Percentiles rank a stretch among this genome's conserved stretches.
These are phyloP conservation scores for Jatropha curcas DNA, from an alignment of 345 rosid genomes.

Conservation along the genomic window DNA sequence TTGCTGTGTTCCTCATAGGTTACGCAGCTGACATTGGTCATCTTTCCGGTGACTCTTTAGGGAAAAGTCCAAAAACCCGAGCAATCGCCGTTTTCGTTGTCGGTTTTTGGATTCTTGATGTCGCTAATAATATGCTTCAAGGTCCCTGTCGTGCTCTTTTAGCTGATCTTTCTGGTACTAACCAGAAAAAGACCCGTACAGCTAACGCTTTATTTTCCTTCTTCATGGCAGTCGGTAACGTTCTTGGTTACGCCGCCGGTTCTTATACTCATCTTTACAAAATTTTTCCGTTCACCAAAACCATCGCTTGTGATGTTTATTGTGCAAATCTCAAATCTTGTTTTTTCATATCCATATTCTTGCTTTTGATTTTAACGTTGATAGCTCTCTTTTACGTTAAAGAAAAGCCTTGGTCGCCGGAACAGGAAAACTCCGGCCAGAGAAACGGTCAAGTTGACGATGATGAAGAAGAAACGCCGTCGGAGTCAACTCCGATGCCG, in stretches of 20 bases:
- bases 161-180: slow-evolving; percentile 67
- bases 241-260: slow-evolving; percentile 81
- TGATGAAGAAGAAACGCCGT: background rate
- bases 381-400: slow-evolving; percentile 47
- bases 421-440: slow-evolving; percentile 2
- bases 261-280: slow-evolving; percentile 53
- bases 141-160: slow-evolving; percentile 86
- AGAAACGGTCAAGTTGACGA: no score
- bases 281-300: slow-evolving; percentile 61
- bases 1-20: slow-evolving; percentile 74
- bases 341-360: slow-evolving; percentile 61
- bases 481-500: slow-evolving; percentile 11
- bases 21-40: slow-evolving; percentile 80
- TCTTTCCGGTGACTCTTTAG: slow-evolving; percentile 46
- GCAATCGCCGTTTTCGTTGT: slow-evolving; percentile 67
- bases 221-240: slow-evolving; percentile 92
- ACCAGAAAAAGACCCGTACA: slow-evolving; percentile 50
- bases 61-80: slow-evolving; percentile 43
- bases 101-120: slow-evolving; percentile 91
- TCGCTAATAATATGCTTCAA: slow-evolving; percentile 82
- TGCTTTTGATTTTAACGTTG: slow-evolving; percentile 44
- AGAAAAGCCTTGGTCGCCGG: slow-evolving; percentile 44
- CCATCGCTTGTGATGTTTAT: slow-evolving; percentile 66
- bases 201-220: slow-evolving; percentile 73
- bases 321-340: slow-evolving; percentile 90